phyloP scores from a whole-genome alignment of 1,284 basidiomycete species.

The Neolentinus lepideus region DNA sequence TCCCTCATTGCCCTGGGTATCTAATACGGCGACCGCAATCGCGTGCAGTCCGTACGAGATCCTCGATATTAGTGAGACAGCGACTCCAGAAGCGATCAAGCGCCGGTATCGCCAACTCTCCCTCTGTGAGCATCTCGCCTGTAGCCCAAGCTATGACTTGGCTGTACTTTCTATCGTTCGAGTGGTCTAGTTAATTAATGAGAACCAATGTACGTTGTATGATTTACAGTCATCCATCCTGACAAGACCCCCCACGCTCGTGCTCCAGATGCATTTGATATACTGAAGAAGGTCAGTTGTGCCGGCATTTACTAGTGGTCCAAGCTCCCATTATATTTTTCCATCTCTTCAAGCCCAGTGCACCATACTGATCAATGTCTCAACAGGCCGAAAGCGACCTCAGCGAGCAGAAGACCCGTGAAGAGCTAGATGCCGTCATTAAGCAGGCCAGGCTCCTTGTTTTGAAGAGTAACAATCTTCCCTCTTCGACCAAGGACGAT shows the following conservation, averaged over 20 bases:
- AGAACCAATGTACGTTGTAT: constrained; percentile 30
- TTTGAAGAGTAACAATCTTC: constrained; percentile 54
- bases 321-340: not conserved
- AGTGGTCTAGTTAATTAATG: not conserved
- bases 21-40: too few species aligned
- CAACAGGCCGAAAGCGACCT: constrained; percentile 75
- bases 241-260: constrained; percentile 75
- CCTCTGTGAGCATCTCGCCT: constrained; percentile 47
- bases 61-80: constrained; percentile 57
- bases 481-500: constrained; percentile 44
- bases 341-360: constrained; percentile 2
- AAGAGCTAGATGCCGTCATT: constrained; percentile 72
- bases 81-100: constrained; percentile 68
- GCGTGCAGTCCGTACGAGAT: constrained; percentile 67
- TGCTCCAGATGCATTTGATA: constrained; percentile 79
- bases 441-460: constrained; percentile 58
- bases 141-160: not conserved
- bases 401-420: constrained; percentile 64
- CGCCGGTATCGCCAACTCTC: constrained; percentile 76
- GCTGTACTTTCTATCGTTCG: not conserved
- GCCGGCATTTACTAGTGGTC: not conserved
- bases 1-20: not conserved
- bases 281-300: constrained; percentile 69
- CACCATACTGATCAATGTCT: constrained; percentile 3
- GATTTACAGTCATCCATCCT: constrained; percentile 71